These are phyloP conservation scores for Rhizophora mangle DNA, from an alignment of 345 rosid species.

Conservation along the genomic window DNA sequence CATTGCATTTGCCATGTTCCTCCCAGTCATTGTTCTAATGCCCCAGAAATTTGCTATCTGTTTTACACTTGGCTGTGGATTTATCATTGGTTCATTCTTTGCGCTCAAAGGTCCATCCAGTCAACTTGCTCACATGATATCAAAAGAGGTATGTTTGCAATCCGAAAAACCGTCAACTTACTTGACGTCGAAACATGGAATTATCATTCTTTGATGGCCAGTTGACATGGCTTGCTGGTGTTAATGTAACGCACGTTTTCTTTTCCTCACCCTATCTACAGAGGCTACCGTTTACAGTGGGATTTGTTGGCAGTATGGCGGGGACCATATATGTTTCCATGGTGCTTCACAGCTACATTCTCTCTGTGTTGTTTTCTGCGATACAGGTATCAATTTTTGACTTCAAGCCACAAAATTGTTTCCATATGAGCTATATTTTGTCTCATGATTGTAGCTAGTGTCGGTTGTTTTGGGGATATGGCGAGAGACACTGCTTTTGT, in stretches of 20 bases:
- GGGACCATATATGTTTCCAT: constrained; percentile 90
- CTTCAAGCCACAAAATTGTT: neutral
- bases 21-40: constrained; percentile 84
- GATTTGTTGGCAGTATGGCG: constrained; percentile 80
- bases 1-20: constrained; percentile 84
- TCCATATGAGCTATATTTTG: no score
- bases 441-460: no score
- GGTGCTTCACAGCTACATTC: constrained; percentile 93
- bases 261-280: constrained; percentile 32
- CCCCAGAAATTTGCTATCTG: constrained; percentile 96
- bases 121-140: constrained; percentile 79
- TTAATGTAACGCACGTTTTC: neutral
- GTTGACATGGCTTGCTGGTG: neutral
- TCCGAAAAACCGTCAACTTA: neutral
- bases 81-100: constrained; percentile 81
- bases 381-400: constrained; percentile 56
- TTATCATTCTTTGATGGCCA: neutral
- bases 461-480: neutral
- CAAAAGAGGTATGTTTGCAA: constrained; percentile 60
- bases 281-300: constrained; percentile 90
- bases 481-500: neutral
- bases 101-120: constrained; percentile 83
- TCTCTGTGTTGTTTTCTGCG: constrained; percentile 87
- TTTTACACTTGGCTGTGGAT: constrained; percentile 84
- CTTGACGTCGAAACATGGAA: neutral